Conservation (phyloP, 169 alveolate species). For the Plasmodium gaboni region DNA sequence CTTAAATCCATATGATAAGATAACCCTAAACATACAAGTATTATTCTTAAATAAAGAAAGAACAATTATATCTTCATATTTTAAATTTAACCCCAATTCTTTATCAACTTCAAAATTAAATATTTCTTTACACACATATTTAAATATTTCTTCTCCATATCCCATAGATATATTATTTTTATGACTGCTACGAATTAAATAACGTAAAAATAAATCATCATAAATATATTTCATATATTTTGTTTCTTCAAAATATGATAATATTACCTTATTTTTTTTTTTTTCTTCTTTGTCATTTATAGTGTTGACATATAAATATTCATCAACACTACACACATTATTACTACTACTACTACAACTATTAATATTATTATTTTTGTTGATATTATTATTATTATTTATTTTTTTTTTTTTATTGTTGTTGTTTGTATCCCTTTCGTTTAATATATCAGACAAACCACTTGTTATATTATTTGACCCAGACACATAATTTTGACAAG, state of each 20-base stretch:
- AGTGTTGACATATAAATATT: too few relatives aligned
- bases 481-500: background rate
- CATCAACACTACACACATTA: too few relatives aligned
- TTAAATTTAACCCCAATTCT: conserved; percentile 13
- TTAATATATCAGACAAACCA: background rate
- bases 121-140: conserved; percentile 42
- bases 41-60: conserved; percentile 18
- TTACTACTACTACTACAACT: too few relatives aligned
- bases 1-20: conserved; percentile 66
- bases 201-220: background rate
- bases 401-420: background rate
- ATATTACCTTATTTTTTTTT: background rate
- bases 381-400: background rate
- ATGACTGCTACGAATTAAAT: conserved; percentile 26
- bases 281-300: background rate
- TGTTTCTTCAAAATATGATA: background rate
- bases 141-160: conserved; percentile 68
- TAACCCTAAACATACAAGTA: conserved; percentile 41
- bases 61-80: conserved; percentile 56
- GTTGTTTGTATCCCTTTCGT: background rate
- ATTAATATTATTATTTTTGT: background rate
- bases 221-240: conserved; percentile 6
- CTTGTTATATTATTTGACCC: background rate
- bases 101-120: conserved; percentile 21
- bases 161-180: conserved; percentile 66